phyloP scores from a whole-genome alignment of 768 basidiomycete genomes.

The Gyrodon lividus region DNA sequence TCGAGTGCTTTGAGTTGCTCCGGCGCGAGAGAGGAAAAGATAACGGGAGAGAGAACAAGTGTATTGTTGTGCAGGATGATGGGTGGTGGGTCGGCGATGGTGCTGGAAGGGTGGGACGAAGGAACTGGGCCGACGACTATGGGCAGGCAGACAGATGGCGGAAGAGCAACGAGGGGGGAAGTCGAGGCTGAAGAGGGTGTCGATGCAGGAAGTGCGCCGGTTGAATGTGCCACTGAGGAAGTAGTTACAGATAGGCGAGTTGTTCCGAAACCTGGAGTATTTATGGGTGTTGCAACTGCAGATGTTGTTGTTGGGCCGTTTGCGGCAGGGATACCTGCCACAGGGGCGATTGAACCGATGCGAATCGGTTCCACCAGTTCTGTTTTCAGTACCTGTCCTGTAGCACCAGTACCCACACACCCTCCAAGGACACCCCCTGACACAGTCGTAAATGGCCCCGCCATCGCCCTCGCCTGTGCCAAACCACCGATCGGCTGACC shows the following conservation, averaged over 20 bases:
- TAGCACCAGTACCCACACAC: background rate
- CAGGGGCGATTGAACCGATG: background rate
- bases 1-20: conserved; percentile 76
- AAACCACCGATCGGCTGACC: conserved; percentile 6
- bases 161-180: conserved; percentile 31
- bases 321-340: background rate
- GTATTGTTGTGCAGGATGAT: conserved; percentile 85
- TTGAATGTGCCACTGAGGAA: conserved; percentile 15
- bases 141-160: conserved; percentile 60
- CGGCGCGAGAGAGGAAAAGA: conserved; percentile 75
- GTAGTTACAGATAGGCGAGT: conserved; percentile 10
- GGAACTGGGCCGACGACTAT: conserved; percentile 76
- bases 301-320: conserved; percentile 1
- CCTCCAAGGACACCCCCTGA: background rate
- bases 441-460: conserved; percentile 5
- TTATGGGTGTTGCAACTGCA: conserved; percentile 2
- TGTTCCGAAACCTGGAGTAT: conserved; percentile 19
- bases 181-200: conserved; percentile 6
- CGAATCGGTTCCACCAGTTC: conserved; percentile 6
- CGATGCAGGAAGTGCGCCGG: conserved; percentile 16
- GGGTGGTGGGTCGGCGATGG: conserved; percentile 47
- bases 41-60: conserved; percentile 79
- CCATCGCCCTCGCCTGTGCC: background rate
- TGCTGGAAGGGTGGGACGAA: conserved; percentile 50
- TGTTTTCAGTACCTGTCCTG: conserved; percentile 3